Percentiles rank a stretch among this genome's conserved stretches.
Conservation (phyloP, 345 rosid species). For the Brassica incana region DNA sequence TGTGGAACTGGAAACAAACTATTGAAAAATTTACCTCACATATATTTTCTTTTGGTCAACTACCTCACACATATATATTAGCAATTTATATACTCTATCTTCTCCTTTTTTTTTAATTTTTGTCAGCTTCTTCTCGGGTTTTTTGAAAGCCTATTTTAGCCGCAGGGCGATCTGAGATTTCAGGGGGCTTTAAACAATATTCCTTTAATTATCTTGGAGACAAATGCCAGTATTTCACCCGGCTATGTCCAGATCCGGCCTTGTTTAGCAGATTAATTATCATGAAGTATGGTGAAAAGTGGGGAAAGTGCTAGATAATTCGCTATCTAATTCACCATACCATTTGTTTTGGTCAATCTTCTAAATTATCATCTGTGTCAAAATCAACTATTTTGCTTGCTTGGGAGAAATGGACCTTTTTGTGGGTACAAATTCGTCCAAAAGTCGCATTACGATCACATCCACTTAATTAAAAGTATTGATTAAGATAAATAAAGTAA, state of each 20-base stretch:
- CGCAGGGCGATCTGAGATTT: too few species aligned
- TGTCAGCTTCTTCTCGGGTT: neutral
- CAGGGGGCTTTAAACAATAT: too few species aligned
- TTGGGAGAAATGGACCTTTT: slow-evolving; percentile 26
- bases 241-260: too few species aligned
- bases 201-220: too few species aligned
- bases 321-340: neutral
- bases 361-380: slow-evolving; percentile 10
- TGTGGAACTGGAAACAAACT: neutral
- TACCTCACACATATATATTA: neutral
- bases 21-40: neutral
- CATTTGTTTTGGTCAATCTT: neutral
- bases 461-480: slow-evolving; percentile 9
- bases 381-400: slow-evolving; percentile 32
- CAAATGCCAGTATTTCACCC: too few species aligned
- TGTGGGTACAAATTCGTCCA: slow-evolving; percentile 22
- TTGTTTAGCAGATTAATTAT: neutral
- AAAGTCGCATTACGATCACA: slow-evolving; percentile 29
- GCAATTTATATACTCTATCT: neutral
- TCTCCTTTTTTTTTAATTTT: neutral
- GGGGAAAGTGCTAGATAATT: neutral
- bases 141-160: neutral
- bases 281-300: neutral
- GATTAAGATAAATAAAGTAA: slow-evolving; percentile 14
- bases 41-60: neutral